Percentiles rank a stretch among this genome's conserved stretches.
These are phyloP conservation scores for Aspergillus conjunctus DNA, from an alignment of 495 filamentous ascomycete species.

Conservation along the genomic window DNA sequence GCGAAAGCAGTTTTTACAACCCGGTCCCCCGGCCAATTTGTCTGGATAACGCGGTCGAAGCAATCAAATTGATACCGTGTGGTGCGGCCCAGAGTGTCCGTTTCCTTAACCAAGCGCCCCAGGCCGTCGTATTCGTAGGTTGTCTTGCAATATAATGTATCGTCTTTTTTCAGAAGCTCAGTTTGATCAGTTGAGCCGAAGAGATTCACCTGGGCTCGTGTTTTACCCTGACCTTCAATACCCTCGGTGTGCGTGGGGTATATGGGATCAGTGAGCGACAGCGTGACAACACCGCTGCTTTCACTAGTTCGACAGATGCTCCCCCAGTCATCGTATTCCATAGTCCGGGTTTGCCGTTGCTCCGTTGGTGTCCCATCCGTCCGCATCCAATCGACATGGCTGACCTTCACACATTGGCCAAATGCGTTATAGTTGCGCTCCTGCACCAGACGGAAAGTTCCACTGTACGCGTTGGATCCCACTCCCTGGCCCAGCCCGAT, in stretches of 20 bases:
- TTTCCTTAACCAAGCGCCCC: slow-evolving; percentile 3
- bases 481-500: not conserved
- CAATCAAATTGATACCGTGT: slow-evolving; percentile 13
- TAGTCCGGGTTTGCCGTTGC: not conserved
- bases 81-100: not conserved
- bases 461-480: too few relatives aligned
- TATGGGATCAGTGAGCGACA: slow-evolving; percentile 14
- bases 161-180: not conserved
- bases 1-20: slow-evolving; percentile 2
- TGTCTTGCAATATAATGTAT: not conserved
- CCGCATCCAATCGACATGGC: too few relatives aligned
- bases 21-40: slow-evolving; percentile 5
- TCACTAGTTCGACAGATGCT: not conserved
- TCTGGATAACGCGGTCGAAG: slow-evolving; percentile 15
- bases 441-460: too few relatives aligned
- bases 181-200: not conserved
- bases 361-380: too few relatives aligned
- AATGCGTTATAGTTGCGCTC: too few relatives aligned
- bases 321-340: slow-evolving; percentile 18
- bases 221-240: slow-evolving; percentile 14
- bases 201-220: not conserved
- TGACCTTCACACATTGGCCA: too few relatives aligned
- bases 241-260: slow-evolving; percentile 1
- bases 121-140: slow-evolving; percentile 12
- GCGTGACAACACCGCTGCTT: slow-evolving; percentile 2